phyloP scores from a whole-genome alignment of 176 grass and related monocot genomes.

The Stipa capillata region DNA sequence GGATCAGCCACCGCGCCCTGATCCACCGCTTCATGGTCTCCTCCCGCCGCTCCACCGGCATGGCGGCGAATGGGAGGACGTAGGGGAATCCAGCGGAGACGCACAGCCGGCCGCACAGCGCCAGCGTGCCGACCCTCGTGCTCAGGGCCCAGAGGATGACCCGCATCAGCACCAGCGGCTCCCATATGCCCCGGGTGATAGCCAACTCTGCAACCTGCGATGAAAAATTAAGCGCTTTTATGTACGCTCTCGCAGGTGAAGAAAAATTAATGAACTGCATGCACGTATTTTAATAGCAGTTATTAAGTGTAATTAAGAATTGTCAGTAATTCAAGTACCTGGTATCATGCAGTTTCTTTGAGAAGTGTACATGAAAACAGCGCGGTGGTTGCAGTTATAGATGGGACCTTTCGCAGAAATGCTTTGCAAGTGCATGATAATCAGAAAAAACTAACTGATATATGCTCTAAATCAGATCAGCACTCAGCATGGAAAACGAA shows the following conservation, averaged over 20 bases:
- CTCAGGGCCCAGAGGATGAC: constrained; percentile 44
- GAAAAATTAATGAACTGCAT: too few species aligned
- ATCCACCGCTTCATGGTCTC: constrained; percentile 35
- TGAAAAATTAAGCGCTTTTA: neutral
- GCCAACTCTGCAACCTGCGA: constrained; percentile 48
- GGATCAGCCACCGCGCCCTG: constrained; percentile 16
- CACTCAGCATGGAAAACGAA: too few species aligned
- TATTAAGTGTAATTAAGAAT: too few species aligned
- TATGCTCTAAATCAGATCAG: neutral
- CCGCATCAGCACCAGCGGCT: constrained; percentile 24
- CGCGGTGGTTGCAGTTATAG: too few species aligned
- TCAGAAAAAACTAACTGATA: neutral
- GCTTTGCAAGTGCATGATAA: too few species aligned
- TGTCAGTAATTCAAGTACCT: too few species aligned
- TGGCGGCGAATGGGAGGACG: constrained; percentile 46
- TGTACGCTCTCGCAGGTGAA: too few species aligned
- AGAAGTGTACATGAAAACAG: too few species aligned
- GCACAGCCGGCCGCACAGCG: constrained; percentile 28
- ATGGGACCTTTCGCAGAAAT: too few species aligned
- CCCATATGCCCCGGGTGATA: constrained; percentile 15
- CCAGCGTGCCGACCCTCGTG: constrained; percentile 40
- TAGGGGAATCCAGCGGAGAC: constrained; percentile 19
- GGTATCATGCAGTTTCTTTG: too few species aligned
- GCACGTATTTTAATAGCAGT: too few species aligned
- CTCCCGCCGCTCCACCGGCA: constrained; percentile 52